phyloP scores from a whole-genome alignment of 2,329 filamentous ascomycete species.

The Mycosphaerella sp. region DNA sequence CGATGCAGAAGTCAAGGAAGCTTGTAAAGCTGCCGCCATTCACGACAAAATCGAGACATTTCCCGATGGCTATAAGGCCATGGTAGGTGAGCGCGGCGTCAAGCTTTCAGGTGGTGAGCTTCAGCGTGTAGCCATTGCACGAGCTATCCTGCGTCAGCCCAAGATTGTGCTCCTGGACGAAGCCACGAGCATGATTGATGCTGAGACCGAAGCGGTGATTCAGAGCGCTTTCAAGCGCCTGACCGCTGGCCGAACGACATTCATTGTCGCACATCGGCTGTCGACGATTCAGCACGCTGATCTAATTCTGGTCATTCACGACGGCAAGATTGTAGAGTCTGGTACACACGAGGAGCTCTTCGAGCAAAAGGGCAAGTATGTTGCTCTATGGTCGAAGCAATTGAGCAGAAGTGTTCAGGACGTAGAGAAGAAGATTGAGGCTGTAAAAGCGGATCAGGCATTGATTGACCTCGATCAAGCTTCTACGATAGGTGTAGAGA shows the following conservation, averaged over 20 bases:
- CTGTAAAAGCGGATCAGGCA: slow-evolving; percentile 11
- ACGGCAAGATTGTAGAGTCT: slow-evolving; percentile 64
- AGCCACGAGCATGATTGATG: slow-evolving; percentile 62
- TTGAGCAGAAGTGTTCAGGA: slow-evolving; percentile 25
- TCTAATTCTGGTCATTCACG: slow-evolving; percentile 67
- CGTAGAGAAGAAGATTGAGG: slow-evolving; percentile 15
- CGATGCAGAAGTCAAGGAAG: slow-evolving; percentile 53
- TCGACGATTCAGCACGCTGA: slow-evolving; percentile 73
- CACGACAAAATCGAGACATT: slow-evolving; percentile 59
- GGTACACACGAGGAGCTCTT: slow-evolving; percentile 71
- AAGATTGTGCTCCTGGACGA: slow-evolving; percentile 66
- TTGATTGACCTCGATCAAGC: slow-evolving; percentile 6
- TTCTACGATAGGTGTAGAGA: background rate
- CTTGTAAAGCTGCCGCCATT: slow-evolving; percentile 56
- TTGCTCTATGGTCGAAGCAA: slow-evolving; percentile 32
- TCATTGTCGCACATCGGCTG: slow-evolving; percentile 72
- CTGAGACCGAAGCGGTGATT: slow-evolving; percentile 50
- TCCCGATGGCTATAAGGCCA: slow-evolving; percentile 62
- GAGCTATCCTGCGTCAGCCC: slow-evolving; percentile 62
- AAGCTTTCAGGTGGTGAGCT: slow-evolving; percentile 78
- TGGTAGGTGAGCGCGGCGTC: slow-evolving; percentile 69
- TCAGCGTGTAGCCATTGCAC: slow-evolving; percentile 72
- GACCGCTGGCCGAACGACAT: slow-evolving; percentile 58
- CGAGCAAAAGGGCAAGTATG: slow-evolving; percentile 32
- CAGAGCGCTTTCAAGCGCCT: slow-evolving; percentile 53